Base-by-base conservation (phyloP, 495 filamentous ascomycete species). In the Penicillium herquei region DNA sequence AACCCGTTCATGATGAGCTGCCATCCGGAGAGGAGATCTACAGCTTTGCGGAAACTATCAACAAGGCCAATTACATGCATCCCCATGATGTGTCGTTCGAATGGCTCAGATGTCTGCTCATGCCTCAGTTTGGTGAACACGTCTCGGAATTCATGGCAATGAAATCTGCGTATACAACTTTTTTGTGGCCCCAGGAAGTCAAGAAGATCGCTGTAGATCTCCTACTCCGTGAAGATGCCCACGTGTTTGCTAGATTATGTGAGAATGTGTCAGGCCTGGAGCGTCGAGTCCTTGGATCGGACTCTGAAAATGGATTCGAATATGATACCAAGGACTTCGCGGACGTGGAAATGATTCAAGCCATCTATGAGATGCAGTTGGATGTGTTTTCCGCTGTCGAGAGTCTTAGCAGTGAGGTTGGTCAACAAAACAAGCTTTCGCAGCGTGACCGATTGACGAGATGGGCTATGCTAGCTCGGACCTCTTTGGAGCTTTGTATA, bases 301-400 rank as follows among this genome's bases (percentile, higher is more conserved):
- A 26, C 14, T 8, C 35, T 42, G 65, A 50, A 21, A 8, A 32
- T 39, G 56, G 45, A 21, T 74, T 68, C 42, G 49, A 58, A 26
- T 78, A 75, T 45, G 58, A 61, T 2, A 8, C 54, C 5, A 62
- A 51, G 21, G 52, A 72, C 49, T 60, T 67, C 41, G 64, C 58
- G 11, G 43, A 68, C n/a, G 50, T 71, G 32, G 75, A 82, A n/a
- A 82, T 93, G 66, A 77, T 86, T 1, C 83, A 97, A 61, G 85
- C 86, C 50, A 74, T 95, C 1, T 92, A 91, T 56, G 94, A 99
- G 68, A 76, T 99, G 8, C 91, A 97, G 62, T 76, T 98, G 2
- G 93, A 97, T 52, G 77, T 92, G 7, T 96, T 89, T 61, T 84
- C 87, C 35, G 77, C 84, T 13, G 87, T 90, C 52, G 93, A 87